A percentile compares a stretch with the other conserved stretches of the same genome.
Conservation (phyloP, 2,329 filamentous ascomycete species). For the Talaromyces sp. region DNA sequence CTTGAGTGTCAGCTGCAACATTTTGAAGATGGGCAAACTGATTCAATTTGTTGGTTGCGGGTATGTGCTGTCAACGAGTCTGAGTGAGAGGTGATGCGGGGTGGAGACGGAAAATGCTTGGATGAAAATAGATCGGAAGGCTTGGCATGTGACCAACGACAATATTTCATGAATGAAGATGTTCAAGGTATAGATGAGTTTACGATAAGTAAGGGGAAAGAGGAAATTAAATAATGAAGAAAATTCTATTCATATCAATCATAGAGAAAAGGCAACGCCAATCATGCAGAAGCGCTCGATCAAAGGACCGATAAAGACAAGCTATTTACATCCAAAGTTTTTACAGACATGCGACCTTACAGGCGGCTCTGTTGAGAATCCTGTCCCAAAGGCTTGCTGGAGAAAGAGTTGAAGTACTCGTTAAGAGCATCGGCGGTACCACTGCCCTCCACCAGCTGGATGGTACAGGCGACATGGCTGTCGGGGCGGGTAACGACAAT, state of each 20-base stretch:
- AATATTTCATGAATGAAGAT: neutral
- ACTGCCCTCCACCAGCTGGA: conserved; percentile 71
- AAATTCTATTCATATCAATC: conserved; percentile 20
- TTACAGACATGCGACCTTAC: conserved; percentile 17
- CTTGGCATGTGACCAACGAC: conserved; percentile 27
- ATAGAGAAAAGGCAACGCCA: conserved; percentile 27
- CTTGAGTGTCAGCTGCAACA: conserved; percentile 43
- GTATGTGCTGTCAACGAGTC: conserved; percentile 6
- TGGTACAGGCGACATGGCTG: conserved; percentile 80
- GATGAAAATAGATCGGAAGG: conserved; percentile 16
- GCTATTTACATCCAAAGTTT: conserved; percentile 24
- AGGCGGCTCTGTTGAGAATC: conserved; percentile 39
- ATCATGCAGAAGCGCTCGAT: conserved; percentile 29
- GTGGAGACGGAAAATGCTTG: conserved; percentile 25
- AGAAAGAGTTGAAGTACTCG: conserved; percentile 76
- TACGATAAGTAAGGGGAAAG: neutral
- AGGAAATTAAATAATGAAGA: conserved; percentile 4
- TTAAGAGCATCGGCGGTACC: conserved; percentile 82
- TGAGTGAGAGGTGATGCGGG: conserved; percentile 23
- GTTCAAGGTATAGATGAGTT: neutral
- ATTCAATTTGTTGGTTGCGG: neutral
- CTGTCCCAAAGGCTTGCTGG: conserved; percentile 56
- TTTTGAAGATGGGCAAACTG: conserved; percentile 19
- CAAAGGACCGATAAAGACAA: conserved; percentile 19
- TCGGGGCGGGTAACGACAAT: conserved; percentile 85